A percentile compares a stretch with the other conserved stretches of the same genome.
These are phyloP conservation scores for Podaxis sp. DNA, from an alignment of 768 basidiomycete genomes.

Conservation along the genomic window DNA sequence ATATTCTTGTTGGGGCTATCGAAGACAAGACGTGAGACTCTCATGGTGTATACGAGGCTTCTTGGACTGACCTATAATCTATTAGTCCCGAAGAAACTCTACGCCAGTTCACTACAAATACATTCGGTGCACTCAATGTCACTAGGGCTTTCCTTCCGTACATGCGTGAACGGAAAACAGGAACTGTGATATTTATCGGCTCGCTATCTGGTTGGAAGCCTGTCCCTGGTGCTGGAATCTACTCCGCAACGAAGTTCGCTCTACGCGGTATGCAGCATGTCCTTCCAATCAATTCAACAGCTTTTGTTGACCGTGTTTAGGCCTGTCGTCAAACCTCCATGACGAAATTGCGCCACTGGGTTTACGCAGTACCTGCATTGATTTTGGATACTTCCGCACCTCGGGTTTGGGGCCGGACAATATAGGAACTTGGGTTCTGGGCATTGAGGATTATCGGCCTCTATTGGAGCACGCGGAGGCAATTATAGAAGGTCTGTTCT, in stretches of 20 bases:
- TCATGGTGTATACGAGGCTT: not conserved
- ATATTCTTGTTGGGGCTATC: slow-evolving; percentile 31
- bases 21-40: slow-evolving; percentile 33
- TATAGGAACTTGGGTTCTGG: slow-evolving; percentile 26
- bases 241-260: slow-evolving; percentile 40
- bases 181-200: slow-evolving; percentile 44
- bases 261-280: slow-evolving; percentile 25
- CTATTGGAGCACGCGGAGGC: slow-evolving; percentile 24
- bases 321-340: slow-evolving; percentile 30
- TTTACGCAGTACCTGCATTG: slow-evolving; percentile 35
- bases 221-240: slow-evolving; percentile 34
- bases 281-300: not conserved
- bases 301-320: slow-evolving; percentile 16
- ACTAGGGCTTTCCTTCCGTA: slow-evolving; percentile 46
- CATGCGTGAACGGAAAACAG: slow-evolving; percentile 41
- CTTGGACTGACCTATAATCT: too few relatives aligned
- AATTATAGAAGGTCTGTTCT: slow-evolving; percentile 24
- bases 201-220: slow-evolving; percentile 42
- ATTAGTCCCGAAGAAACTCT: slow-evolving; percentile 41
- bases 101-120: slow-evolving; percentile 40
- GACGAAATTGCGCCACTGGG: slow-evolving; percentile 39
- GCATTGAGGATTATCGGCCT: slow-evolving; percentile 33
- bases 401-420: slow-evolving; percentile 28
- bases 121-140: slow-evolving; percentile 46
- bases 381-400: slow-evolving; percentile 42